Base-by-base conservation (phyloP, 2,329 filamentous ascomycete species). In the Botrytis fabae region DNA sequence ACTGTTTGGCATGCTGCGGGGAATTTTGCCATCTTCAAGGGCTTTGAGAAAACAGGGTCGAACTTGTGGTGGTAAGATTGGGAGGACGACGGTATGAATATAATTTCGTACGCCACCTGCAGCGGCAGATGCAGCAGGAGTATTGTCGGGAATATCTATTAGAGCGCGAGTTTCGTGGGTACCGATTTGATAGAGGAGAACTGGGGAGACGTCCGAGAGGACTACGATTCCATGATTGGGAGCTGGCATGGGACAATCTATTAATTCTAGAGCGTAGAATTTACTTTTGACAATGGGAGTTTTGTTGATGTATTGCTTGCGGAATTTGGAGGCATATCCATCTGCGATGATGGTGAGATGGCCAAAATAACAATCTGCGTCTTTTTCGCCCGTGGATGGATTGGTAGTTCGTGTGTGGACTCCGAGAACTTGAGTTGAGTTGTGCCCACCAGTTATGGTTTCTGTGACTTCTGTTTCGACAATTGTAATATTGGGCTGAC, bases 101-200 rank as follows among this genome's bases (percentile, higher is more conserved):
- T 99, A 95, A 73, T 88, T 90, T 78, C 95, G 93, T 16, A 98
- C 92, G 72, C 95, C 95, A 70, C 96, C 96, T 68, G 88, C 89
- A 51, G 90, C 87, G 2, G 91, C 85, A 0, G 91, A 88, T 0
- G 95, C 95, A 28, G 90, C 90, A 12, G 93, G 90, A 2, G 93
- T 86, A 79, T 91, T 89, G 44, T 92, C 89, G 7, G 95, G 95
- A 20, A 98, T 90, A 81, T 98, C 95, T 79, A 98, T 89, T 35
- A 99, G 88, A 20, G 92, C 93, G 76, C 96, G 90, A 1, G 96
- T 99, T 84, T 98, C 96, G 83, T 92, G 95, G 7, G 93, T 92
- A 80, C 96, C 95, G 81, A 99, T 99, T 84, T 98, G 96, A 85
- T 99, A 99, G 73, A 99, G 88, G 38, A 99, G 90, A 48, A 97